A percentile compares a stretch with the other conserved stretches of the same genome.
These are phyloP conservation scores for Bruguiera hainesii DNA, from an alignment of 441 rosid species.

Conservation along the genomic window DNA sequence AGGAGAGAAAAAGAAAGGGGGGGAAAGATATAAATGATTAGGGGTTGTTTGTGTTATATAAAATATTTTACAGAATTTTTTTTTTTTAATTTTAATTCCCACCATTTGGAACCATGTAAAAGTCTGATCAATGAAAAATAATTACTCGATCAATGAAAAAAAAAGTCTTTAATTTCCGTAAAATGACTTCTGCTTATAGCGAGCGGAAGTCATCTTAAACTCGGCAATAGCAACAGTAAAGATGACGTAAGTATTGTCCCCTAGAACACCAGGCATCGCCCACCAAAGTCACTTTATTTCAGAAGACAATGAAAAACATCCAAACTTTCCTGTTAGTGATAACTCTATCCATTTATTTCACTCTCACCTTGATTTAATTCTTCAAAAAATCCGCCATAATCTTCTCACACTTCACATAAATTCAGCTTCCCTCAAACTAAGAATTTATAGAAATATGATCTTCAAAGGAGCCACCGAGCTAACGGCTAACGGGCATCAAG, in stretches of 20 bases:
- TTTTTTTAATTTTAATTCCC: no score
- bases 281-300: conserved; percentile 38
- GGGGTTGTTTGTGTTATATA: no score
- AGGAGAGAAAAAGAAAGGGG: conserved; percentile 23
- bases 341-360: conserved; percentile 37
- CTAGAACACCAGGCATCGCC: conserved; percentile 1
- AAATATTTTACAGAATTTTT: no score
- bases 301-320: conserved; percentile 23
- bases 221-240: no score
- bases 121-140: no score
- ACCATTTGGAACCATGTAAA: no score
- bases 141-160: no score
- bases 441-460: conserved; percentile 33
- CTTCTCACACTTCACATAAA: conserved; percentile 14
- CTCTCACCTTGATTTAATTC: conserved; percentile 24
- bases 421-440: conserved; percentile 17
- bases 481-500: conserved; percentile 21
- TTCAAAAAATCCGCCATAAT: conserved; percentile 28
- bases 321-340: neutral
- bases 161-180: no score
- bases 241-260: neutral
- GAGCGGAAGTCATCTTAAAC: no score
- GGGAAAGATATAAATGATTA: conserved; percentile 10
- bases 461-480: conserved; percentile 27
- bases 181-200: no score